Conservation (phyloP, 768 basidiomycete species). For the Hirschioporus abietinus region DNA sequence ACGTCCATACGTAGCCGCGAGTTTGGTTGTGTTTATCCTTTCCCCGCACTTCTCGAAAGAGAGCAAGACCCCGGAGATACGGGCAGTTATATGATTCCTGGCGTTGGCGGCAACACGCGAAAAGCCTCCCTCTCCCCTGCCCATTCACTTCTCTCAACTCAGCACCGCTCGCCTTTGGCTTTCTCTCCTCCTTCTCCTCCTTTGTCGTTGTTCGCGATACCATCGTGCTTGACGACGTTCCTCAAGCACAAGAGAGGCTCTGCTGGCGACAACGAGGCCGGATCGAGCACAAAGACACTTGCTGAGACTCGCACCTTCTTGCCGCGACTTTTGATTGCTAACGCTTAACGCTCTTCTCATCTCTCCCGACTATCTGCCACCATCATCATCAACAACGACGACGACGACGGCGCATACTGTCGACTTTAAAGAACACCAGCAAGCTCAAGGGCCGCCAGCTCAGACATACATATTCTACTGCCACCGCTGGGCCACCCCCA, state of each 20-base stretch:
- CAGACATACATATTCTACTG: too few species aligned
- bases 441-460: too few species aligned
- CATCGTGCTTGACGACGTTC: background rate
- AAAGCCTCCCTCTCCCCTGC: slow-evolving; percentile 2
- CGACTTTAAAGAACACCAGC: too few species aligned
- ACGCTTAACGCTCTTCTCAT: too few species aligned
- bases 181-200: background rate
- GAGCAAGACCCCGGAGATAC: background rate
- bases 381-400: background rate
- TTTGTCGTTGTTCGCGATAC: background rate
- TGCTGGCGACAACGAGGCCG: background rate
- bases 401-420: background rate
- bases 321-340: background rate
- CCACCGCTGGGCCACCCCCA: background rate
- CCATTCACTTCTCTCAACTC: background rate
- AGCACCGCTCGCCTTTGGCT: background rate
- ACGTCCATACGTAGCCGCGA: background rate
- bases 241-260: too few species aligned
- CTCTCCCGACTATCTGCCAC: background rate
- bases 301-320: background rate
- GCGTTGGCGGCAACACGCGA: background rate
- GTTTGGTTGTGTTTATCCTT: background rate
- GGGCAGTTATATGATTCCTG: background rate
- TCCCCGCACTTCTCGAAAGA: background rate
- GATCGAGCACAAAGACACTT: background rate